Conservation (phyloP, 2,329 filamentous ascomycete genomes). For the Botryotinia globosa region DNA sequence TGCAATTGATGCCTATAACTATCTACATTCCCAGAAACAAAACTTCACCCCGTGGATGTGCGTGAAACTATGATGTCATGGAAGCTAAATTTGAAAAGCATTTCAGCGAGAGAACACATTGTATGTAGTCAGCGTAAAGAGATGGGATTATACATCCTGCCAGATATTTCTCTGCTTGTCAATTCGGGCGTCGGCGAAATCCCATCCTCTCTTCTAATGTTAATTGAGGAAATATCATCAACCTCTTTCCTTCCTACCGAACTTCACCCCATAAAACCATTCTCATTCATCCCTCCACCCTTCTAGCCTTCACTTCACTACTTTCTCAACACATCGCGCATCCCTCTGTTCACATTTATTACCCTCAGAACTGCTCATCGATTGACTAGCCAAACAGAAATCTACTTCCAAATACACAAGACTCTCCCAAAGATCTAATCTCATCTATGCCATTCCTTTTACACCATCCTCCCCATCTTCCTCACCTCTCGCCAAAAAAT, state of each 20-base stretch:
- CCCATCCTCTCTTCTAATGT: not conserved
- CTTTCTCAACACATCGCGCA: too few species aligned
- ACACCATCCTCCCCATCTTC: too few species aligned
- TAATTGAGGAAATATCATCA: too few species aligned
- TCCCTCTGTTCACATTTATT: not conserved
- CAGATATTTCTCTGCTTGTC: rapidly evolving
- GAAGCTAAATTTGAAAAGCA: too few species aligned
- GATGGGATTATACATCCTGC: not conserved
- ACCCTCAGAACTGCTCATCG: rapidly evolving
- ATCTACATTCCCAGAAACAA: not conserved
- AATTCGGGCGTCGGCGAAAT: not conserved
- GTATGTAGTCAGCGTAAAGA: not conserved
- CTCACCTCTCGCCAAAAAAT: not conserved
- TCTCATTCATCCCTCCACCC: not conserved
- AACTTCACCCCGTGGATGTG: too few species aligned
- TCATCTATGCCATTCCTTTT: too few species aligned
- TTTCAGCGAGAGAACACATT: not conserved
- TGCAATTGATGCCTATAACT: not conserved
- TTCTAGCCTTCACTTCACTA: not conserved
- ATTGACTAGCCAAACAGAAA: not conserved
- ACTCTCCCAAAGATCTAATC: not conserved
- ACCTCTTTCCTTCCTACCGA: too few species aligned
- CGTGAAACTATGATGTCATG: not conserved
- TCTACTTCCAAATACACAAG: not conserved
- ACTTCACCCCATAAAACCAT: too few species aligned